Percentiles rank a stretch among this genome's conserved stretches.
Conservation (phyloP, 148 eudicot genomes). For the Pharnaceum exiguum region DNA sequence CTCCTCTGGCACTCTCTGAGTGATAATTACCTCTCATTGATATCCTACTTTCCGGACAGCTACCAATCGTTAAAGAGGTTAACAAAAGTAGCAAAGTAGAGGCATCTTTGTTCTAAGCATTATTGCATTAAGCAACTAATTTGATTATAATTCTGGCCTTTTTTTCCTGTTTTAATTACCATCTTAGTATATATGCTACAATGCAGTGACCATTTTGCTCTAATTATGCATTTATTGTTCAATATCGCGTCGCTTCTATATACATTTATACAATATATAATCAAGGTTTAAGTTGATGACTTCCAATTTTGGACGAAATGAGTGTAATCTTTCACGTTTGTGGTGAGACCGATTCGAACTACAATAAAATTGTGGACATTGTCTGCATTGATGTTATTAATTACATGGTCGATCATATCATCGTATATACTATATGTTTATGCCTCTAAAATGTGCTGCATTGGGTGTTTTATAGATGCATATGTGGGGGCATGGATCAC, state of each 20-base stretch:
- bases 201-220: not conserved
- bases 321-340: no score
- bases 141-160: not conserved
- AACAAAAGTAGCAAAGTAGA: not conserved
- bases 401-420: not conserved
- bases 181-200: not conserved
- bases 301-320: no score
- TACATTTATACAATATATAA: no score
- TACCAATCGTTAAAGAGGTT: constrained; percentile 11
- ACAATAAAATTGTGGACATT: no score
- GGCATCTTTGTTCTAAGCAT: not conserved
- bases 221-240: no score
- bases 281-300: no score
- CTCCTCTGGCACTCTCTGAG: constrained; percentile 7
- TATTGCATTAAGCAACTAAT: not conserved
- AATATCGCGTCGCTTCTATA: no score
- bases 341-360: no score
- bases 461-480: constrained; percentile 23
- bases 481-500: constrained; percentile 40
- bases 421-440: no score
- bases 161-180: not conserved
- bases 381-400: constrained; percentile 2
- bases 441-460: not conserved
- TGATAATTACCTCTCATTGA: constrained; percentile 26
- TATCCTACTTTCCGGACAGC: constrained; percentile 23